phyloP scores from a whole-genome alignment of 2,329 filamentous ascomycete species.

The Colletotrichum kahawae region DNA sequence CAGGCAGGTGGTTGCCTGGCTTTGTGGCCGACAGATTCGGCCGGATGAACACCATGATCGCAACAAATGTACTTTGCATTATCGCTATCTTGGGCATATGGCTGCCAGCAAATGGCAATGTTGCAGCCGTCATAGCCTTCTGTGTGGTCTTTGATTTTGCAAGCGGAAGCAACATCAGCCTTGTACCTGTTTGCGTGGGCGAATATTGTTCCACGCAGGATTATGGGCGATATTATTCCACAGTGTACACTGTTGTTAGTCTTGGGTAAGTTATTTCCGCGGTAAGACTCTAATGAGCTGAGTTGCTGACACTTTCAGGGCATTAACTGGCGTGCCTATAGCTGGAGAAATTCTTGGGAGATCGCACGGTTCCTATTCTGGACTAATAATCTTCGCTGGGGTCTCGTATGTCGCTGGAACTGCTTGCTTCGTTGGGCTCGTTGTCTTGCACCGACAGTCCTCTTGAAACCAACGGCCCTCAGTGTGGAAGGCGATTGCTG shows the following conservation, averaged over 20 bases:
- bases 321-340: neutral
- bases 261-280: neutral
- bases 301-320: neutral
- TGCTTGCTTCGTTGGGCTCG: neutral
- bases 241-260: neutral
- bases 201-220: neutral
- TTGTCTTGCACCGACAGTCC: neutral
- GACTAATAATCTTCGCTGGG: neutral
- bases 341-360: neutral
- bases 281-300: accelerated
- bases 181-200: neutral
- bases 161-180: neutral
- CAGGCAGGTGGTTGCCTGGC: neutral
- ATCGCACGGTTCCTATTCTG: neutral
- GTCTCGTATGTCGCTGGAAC: neutral
- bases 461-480: neutral
- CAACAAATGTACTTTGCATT: neutral
- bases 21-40: neutral
- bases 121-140: neutral
- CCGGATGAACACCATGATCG: neutral
- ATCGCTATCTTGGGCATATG: neutral
- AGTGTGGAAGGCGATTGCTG: neutral
- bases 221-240: neutral
- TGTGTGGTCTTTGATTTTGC: neutral
- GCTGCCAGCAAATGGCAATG: neutral